These are phyloP conservation scores for Cardamine occulta DNA, from an alignment of 345 rosid genomes.

Conservation along the genomic window DNA sequence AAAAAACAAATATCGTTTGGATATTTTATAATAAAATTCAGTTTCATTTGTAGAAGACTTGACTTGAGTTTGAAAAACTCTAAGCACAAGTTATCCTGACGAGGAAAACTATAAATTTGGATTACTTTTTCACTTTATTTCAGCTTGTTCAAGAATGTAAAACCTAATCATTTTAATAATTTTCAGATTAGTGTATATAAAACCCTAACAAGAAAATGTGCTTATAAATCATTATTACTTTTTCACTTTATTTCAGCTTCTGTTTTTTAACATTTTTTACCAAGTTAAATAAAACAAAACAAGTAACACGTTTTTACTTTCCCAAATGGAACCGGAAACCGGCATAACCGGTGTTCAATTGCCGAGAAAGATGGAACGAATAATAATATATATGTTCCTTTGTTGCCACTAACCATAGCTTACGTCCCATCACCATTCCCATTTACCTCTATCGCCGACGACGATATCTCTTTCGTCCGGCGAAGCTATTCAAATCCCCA, in stretches of 20 bases:
- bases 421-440: conserved; percentile 46
- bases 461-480: conserved; percentile 36
- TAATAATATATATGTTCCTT: conserved; percentile 45
- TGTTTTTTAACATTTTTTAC: background rate
- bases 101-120: background rate
- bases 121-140: background rate
- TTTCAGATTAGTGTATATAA: too few relatives aligned
- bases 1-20: too few relatives aligned
- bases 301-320: conserved; percentile 28
- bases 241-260: too few relatives aligned
- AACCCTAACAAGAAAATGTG: too few relatives aligned
- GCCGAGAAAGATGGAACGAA: conserved; percentile 47
- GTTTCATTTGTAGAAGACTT: background rate
- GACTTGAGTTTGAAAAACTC: background rate
- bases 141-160: background rate
- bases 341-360: conserved; percentile 35
- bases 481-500: conserved; percentile 25
- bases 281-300: background rate
- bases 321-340: conserved; percentile 32
- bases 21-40: background rate
- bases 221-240: too few relatives aligned
- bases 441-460: conserved; percentile 27
- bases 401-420: conserved; percentile 44
- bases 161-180: background rate
- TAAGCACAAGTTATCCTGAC: background rate